These are phyloP conservation scores for Nemania sp. DNA, from an alignment of 2,329 filamentous ascomycete species.

Conservation along the genomic window DNA sequence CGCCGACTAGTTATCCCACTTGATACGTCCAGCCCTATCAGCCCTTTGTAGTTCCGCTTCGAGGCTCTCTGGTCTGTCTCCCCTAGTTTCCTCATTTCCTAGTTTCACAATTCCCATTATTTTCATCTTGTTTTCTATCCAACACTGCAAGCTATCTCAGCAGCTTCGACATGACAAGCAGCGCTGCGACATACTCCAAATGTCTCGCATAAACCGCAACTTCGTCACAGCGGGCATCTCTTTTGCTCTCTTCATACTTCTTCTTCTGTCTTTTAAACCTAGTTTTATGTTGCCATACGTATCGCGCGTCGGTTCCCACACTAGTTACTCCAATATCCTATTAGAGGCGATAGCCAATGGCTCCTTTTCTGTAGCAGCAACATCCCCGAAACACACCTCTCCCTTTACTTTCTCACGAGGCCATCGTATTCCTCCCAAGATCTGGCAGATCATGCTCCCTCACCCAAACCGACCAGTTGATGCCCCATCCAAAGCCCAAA, in stretches of 20 bases:
- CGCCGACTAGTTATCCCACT: too few relatives aligned
- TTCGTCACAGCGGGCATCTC: constrained; percentile 14
- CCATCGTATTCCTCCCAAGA: constrained; percentile 42
- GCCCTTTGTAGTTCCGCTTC: not conserved
- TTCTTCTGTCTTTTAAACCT: constrained; percentile 16
- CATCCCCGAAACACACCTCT: not conserved
- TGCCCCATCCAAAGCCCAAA: constrained; percentile 28
- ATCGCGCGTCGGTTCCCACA: constrained; percentile 8
- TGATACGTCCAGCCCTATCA: not conserved
- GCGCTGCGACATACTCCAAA: constrained; percentile 10
- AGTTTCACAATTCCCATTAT: not conserved
- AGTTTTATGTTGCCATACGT: not conserved
- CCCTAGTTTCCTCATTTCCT: not conserved
- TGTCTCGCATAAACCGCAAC: constrained; percentile 10
- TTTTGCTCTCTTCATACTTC: not conserved
- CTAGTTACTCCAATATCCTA: not conserved
- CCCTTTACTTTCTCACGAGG: constrained; percentile 25
- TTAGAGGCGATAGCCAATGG: not conserved
- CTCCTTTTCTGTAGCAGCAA: not conserved
- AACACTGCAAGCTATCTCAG: not conserved
- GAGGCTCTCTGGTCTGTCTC: not conserved
- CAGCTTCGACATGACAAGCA: not conserved
- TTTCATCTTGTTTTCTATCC: not conserved
- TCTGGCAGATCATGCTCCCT: constrained; percentile 49
- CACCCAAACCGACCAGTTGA: constrained; percentile 21